Evolutionary conservation across 306 rosid genomes (phyloP).

Genomic region (Trifolium repens): DNA sequence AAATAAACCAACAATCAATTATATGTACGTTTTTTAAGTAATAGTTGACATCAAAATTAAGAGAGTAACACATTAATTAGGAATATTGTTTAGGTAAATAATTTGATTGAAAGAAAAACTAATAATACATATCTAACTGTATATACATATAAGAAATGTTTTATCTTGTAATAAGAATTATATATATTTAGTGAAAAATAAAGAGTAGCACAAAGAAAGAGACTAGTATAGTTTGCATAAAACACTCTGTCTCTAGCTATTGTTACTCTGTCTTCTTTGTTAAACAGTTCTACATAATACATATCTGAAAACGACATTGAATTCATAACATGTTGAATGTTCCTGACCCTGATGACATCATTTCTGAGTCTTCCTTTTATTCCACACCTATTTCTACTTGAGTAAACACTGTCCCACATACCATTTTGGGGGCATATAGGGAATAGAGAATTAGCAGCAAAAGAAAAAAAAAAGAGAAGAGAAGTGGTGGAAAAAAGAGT

Average conservation of each 20-base stretch:
- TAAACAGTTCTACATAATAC: slow-evolving; percentile 8
- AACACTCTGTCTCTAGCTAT: background rate
- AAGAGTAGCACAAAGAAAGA: background rate
- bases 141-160: too few relatives aligned
- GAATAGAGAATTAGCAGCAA: background rate
- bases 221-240: background rate
- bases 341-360: slow-evolving; percentile 50
- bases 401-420: slow-evolving; percentile 10
- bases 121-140: too few relatives aligned
- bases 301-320: slow-evolving; percentile 45
- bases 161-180: too few relatives aligned
- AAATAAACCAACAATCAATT: too few relatives aligned
- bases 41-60: background rate
- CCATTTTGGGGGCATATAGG: slow-evolving; percentile 17
- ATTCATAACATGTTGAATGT: slow-evolving; percentile 53
- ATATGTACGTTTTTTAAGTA: too few relatives aligned
- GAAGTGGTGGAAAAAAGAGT: background rate
- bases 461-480: background rate
- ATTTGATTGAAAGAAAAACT: background rate
- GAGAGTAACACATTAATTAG: background rate
- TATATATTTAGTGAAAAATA: too few relatives aligned
- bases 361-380: slow-evolving; percentile 45
- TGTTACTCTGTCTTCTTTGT: slow-evolving; percentile 1
- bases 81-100: background rate
- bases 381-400: slow-evolving; percentile 32